Evolutionary conservation across 1,139 yeast genomes (phyloP).

Genomic region (Kazachstania sp.): DNA sequence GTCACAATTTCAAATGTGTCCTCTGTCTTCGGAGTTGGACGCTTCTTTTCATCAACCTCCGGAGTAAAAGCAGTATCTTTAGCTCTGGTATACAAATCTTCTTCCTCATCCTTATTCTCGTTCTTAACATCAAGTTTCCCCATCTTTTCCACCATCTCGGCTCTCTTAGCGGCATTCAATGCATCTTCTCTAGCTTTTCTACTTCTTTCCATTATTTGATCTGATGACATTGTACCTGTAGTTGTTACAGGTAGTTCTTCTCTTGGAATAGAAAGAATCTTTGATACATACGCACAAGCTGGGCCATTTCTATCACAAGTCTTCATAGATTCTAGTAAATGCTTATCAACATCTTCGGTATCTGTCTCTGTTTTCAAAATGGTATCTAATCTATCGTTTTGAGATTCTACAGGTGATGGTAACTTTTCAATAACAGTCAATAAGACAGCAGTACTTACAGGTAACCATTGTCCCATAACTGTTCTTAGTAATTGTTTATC

Average conservation of each 20-base stretch:
- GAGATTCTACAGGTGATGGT: constrained; percentile 79
- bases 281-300: constrained; percentile 78
- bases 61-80: constrained; percentile 26
- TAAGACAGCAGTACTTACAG: constrained; percentile 77
- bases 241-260: constrained; percentile 55
- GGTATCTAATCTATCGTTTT: constrained; percentile 57
- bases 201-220: constrained; percentile 60
- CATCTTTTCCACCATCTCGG: constrained; percentile 47
- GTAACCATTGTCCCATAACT: constrained; percentile 92
- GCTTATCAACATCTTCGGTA: constrained; percentile 40
- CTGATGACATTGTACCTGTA: constrained; percentile 29
- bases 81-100: constrained; percentile 22
- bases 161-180: constrained; percentile 50
- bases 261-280: constrained; percentile 76
- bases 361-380: constrained; percentile 54
- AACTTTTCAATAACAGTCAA: constrained; percentile 76
- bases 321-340: constrained; percentile 48
- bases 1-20: constrained; percentile 17
- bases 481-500: constrained; percentile 50
- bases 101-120: constrained; percentile 22
- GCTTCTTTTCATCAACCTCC: constrained; percentile 13
- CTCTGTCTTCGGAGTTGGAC: constrained; percentile 1
- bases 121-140: constrained; percentile 21
- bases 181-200: constrained; percentile 55
- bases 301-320: constrained; percentile 57